Conservation (phyloP, 2,329 filamentous ascomycete genomes). For the Scorias spongiosa region DNA sequence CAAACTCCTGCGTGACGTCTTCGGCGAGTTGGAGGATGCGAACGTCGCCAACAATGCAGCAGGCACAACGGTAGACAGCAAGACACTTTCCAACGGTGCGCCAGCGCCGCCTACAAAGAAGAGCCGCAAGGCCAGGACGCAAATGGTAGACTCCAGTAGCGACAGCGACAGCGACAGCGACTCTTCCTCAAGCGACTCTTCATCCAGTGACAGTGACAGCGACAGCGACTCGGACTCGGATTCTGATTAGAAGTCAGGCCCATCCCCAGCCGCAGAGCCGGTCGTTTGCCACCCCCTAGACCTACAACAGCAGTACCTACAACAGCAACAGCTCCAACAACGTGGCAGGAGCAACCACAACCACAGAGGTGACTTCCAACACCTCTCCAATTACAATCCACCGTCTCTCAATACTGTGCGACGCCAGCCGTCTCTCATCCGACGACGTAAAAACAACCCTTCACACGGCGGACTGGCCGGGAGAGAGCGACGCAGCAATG, state of each 20-base stretch:
- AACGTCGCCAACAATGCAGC: not conserved
- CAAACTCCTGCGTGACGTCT: not conserved
- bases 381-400: too few species aligned
- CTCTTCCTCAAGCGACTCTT: not conserved
- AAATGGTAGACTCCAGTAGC: constrained; percentile 11
- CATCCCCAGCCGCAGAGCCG: not conserved
- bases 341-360: too few species aligned
- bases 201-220: not conserved
- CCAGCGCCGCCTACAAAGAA: constrained; percentile 5
- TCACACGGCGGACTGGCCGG: too few species aligned
- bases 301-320: not conserved
- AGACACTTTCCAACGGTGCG: not conserved
- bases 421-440: too few species aligned
- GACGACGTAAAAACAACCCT: too few species aligned
- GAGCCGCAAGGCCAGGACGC: constrained; percentile 19
- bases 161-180: constrained; percentile 6
- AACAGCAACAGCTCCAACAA: too few species aligned
- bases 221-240: constrained; percentile 8
- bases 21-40: too few species aligned
- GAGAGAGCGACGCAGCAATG: too few species aligned
- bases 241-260: not conserved
- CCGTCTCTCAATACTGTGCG: too few species aligned
- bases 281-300: constrained; percentile 2
- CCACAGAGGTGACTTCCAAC: too few species aligned
- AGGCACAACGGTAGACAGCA: not conserved